Evolutionary conservation across 2,329 filamentous ascomycete genomes (phyloP).

Genomic region (Claviceps fusiformis): DNA sequence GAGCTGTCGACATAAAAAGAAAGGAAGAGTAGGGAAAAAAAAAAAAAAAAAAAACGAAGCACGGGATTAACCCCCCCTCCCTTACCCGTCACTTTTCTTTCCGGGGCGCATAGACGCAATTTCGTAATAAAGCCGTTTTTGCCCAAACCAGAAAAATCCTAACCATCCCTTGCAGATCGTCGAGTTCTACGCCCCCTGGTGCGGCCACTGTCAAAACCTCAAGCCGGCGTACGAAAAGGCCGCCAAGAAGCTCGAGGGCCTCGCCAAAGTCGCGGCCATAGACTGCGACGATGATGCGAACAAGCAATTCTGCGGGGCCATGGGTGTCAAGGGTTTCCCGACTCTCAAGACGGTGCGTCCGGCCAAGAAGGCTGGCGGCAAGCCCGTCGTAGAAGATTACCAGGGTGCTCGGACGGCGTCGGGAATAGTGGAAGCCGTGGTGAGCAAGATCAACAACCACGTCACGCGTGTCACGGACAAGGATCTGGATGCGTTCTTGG

Average conservation of each 20-base stretch:
- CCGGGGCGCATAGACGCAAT: background rate
- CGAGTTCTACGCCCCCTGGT: slow-evolving; percentile 97
- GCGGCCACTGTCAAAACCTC: slow-evolving; percentile 90
- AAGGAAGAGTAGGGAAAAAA: no score
- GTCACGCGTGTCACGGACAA: slow-evolving; percentile 72
- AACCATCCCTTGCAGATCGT: slow-evolving; percentile 31
- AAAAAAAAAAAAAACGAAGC: no score
- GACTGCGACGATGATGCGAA: slow-evolving; percentile 92
- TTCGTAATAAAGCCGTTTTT: background rate
- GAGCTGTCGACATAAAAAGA: no score
- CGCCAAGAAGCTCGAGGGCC: slow-evolving; percentile 74
- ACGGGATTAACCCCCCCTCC: no score
- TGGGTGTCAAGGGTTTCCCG: slow-evolving; percentile 89
- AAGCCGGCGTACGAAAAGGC: slow-evolving; percentile 93
- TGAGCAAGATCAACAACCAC: slow-evolving; percentile 81
- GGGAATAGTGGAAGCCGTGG: slow-evolving; percentile 73
- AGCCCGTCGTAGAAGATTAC: slow-evolving; percentile 81
- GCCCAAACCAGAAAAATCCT: background rate
- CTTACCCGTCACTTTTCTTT: no score
- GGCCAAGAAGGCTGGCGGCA: slow-evolving; percentile 59
- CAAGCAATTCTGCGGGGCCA: slow-evolving; percentile 70
- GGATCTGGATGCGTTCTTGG: slow-evolving; percentile 63
- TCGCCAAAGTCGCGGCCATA: slow-evolving; percentile 87
- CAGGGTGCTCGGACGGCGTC: slow-evolving; percentile 72
- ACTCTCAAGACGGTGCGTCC: slow-evolving; percentile 89